phyloP scores from a whole-genome alignment of 2,329 filamentous ascomycete species.

The Botrytis squamosa region DNA sequence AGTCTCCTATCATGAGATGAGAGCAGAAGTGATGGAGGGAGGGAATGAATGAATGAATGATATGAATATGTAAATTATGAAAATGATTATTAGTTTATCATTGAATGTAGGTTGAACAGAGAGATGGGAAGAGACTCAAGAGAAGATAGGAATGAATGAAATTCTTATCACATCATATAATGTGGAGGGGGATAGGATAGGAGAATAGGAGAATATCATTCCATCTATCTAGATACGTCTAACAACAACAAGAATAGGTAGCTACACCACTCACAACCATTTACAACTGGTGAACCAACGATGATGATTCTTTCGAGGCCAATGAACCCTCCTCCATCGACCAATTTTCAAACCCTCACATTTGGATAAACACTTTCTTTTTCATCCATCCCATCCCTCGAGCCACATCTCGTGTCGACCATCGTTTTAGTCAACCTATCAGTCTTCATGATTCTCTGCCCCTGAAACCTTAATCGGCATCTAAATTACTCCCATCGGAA shows the following conservation, averaged over 20 bases:
- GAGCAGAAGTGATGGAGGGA: not conserved
- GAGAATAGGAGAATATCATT: constrained; percentile 1
- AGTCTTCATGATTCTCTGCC: not conserved
- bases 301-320: constrained; percentile 1
- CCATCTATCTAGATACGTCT: not conserved
- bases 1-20: not conserved
- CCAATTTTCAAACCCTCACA: not conserved
- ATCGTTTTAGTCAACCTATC: not conserved
- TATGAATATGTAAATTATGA: not conserved
- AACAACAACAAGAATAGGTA: not conserved
- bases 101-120: not conserved
- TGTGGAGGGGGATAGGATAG: not conserved
- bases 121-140: not conserved
- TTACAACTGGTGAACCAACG: not conserved
- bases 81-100: not conserved
- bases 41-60: not conserved
- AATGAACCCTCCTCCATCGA: not conserved
- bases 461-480: constrained; percentile 15
- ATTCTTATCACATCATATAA: not conserved
- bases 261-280: not conserved
- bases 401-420: not conserved
- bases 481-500: not conserved
- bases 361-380: not conserved
- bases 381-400: not conserved
- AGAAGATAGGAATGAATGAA: not conserved